These are phyloP conservation scores for Penicillium diatomitis DNA, from an alignment of 495 filamentous ascomycete species.

Conservation along the genomic window DNA sequence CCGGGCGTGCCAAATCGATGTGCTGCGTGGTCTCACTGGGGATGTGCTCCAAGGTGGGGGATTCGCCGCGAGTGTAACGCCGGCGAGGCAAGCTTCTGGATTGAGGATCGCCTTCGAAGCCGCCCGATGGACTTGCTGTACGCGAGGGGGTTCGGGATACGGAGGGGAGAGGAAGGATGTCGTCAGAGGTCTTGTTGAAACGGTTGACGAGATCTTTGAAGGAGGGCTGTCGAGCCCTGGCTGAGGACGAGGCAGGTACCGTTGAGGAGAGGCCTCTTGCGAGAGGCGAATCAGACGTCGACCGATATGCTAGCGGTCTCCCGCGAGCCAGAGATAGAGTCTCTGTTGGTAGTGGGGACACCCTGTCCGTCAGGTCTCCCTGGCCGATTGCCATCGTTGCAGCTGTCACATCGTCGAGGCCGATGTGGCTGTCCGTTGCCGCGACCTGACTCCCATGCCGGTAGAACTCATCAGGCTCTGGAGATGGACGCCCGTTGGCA, in stretches of 20 bases:
- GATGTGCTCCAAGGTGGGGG: slow-evolving; percentile 3
- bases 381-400: slow-evolving; percentile 15
- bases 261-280: slow-evolving; percentile 12
- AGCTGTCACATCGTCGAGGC: slow-evolving; percentile 18
- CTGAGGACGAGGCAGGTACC: slow-evolving; percentile 14
- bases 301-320: slow-evolving; percentile 22
- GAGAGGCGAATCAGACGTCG: slow-evolving; percentile 28
- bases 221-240: slow-evolving; percentile 37
- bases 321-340: slow-evolving; percentile 16
- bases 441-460: slow-evolving; percentile 24
- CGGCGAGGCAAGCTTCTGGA: slow-evolving; percentile 21
- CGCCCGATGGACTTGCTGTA: slow-evolving; percentile 25
- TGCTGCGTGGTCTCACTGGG: slow-evolving; percentile 3
- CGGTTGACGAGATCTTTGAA: slow-evolving; percentile 54
- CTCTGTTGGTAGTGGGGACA: slow-evolving; percentile 23
- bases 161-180: slow-evolving; percentile 40
- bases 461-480: slow-evolving; percentile 48
- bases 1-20: slow-evolving; percentile 7
- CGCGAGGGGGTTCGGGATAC: slow-evolving; percentile 25
- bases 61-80: slow-evolving; percentile 18
- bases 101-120: slow-evolving; percentile 15
- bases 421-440: slow-evolving; percentile 16
- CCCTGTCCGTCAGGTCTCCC: slow-evolving; percentile 10
- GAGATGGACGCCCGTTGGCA: slow-evolving; percentile 23
- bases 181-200: slow-evolving; percentile 49